phyloP scores from a whole-genome alignment of 495 filamentous ascomycete species.

The Tetracladium setigerum region DNA sequence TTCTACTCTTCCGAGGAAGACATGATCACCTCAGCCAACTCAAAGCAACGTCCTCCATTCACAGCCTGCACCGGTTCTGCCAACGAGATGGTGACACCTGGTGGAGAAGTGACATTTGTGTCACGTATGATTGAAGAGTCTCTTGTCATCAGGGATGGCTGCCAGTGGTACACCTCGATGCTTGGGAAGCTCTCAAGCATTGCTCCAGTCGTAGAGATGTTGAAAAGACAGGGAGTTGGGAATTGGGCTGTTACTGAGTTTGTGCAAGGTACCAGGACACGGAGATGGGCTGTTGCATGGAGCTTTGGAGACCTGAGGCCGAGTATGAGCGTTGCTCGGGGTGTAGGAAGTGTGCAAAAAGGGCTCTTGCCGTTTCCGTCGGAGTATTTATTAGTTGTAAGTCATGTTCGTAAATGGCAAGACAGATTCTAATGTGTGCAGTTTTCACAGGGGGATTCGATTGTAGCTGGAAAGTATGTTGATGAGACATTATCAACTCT shows the following conservation, averaged over 20 bases:
- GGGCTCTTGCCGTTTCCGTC: slow-evolving; percentile 53
- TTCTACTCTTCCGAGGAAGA: slow-evolving; percentile 76
- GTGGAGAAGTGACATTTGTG: slow-evolving; percentile 80
- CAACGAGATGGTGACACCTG: slow-evolving; percentile 79
- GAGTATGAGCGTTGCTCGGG: slow-evolving; percentile 46
- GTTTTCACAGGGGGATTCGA: slow-evolving; percentile 7
- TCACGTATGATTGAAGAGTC: slow-evolving; percentile 69
- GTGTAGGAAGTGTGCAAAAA: slow-evolving; percentile 46
- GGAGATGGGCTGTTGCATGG: slow-evolving; percentile 86
- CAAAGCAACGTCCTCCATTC: slow-evolving; percentile 61
- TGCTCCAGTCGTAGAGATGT: slow-evolving; percentile 47
- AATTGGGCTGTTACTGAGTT: slow-evolving; percentile 86
- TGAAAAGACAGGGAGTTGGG: slow-evolving; percentile 49
- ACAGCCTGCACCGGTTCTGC: slow-evolving; percentile 77
- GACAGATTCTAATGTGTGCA: background rate
- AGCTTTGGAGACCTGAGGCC: slow-evolving; percentile 68
- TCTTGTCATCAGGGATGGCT: slow-evolving; percentile 43
- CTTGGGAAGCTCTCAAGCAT: slow-evolving; percentile 76
- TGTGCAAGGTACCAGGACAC: slow-evolving; percentile 70
- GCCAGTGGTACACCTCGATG: slow-evolving; percentile 91
- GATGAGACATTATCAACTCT: slow-evolving; percentile 35
- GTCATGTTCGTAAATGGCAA: slow-evolving; percentile 1
- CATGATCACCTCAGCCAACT: slow-evolving; percentile 52
- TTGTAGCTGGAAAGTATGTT: slow-evolving; percentile 22
- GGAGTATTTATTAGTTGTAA: slow-evolving; percentile 42